A percentile compares a stretch with the other conserved stretches of the same genome.
Evolutionary conservation across 345 rosid species (phyloP).

Genomic region (Rhodamnia rubescens): DNA sequence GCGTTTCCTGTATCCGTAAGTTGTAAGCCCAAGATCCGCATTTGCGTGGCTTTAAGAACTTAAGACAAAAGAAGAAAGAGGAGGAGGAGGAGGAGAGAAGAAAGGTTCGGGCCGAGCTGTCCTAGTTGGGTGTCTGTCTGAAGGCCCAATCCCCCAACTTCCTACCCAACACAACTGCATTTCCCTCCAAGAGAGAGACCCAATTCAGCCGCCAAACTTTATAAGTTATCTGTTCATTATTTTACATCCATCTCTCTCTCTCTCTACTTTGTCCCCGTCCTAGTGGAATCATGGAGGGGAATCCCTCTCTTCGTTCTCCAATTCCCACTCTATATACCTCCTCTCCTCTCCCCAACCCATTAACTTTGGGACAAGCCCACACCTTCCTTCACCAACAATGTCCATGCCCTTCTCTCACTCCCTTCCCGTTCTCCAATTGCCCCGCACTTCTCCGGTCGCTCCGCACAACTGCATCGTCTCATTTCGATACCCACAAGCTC

Average conservation of each 20-base stretch:
- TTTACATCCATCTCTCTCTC: background rate
- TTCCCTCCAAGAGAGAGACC: background rate
- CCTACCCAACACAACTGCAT: background rate
- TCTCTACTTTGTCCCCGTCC: background rate
- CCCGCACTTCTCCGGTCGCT: background rate
- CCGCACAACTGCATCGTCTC: background rate
- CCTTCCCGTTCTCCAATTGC: background rate
- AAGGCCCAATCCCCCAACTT: background rate
- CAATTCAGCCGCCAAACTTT: background rate
- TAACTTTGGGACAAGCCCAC: background rate
- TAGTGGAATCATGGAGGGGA: background rate
- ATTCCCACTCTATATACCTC: background rate
- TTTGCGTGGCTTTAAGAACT: too few relatives aligned
- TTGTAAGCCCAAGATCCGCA: too few relatives aligned
- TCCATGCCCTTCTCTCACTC: background rate
- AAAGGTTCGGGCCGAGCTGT: background rate
- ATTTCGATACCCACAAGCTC: background rate
- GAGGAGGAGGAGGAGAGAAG: background rate
- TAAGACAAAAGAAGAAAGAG: background rate
- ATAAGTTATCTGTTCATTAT: background rate
- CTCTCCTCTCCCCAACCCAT: background rate
- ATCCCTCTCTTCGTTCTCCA: background rate
- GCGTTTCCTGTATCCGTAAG: too few relatives aligned
- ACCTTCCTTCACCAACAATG: background rate
- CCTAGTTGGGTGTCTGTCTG: background rate